Percentiles rank a stretch among this genome's conserved stretches.
phyloP scores from a whole-genome alignment of 164 flowering plant genomes.

The Piper longum region DNA sequence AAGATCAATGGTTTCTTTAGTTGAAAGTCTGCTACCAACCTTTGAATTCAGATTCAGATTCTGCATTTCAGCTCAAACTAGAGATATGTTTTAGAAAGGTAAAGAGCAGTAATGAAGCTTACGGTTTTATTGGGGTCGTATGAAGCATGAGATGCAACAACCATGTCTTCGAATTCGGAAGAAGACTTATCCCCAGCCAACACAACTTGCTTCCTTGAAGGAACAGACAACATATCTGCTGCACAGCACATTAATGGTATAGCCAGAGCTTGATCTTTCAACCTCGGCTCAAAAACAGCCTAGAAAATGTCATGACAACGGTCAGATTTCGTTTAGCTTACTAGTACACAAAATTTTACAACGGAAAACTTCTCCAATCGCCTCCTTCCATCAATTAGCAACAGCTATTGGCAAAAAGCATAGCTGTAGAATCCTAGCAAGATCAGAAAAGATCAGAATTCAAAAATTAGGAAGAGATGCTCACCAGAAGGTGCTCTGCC shows the following conservation, averaged over 20 bases:
- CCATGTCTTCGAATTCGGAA: constrained; percentile 44
- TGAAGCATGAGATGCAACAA: constrained; percentile 58
- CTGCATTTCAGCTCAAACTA: no score
- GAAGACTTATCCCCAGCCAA: constrained; percentile 50
- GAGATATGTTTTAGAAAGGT: background rate
- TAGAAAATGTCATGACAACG: constrained; percentile 12
- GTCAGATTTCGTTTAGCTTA: background rate
- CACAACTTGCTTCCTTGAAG: constrained; percentile 76
- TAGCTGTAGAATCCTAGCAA: background rate
- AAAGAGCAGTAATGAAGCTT: constrained; percentile 8
- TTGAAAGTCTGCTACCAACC: background rate
- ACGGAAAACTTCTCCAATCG: background rate
- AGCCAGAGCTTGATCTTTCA: constrained; percentile 67
- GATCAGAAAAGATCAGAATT: no score
- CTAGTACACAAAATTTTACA: background rate
- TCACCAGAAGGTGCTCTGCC: constrained; percentile 78
- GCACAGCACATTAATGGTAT: constrained; percentile 91
- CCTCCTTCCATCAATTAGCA: no score
- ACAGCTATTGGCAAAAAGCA: background rate
- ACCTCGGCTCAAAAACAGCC: constrained; percentile 76
- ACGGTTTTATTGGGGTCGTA: constrained; percentile 75
- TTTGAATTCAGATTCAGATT: background rate
- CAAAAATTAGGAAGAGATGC: background rate
- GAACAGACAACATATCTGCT: constrained; percentile 58
- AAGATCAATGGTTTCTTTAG: background rate